phyloP scores from a whole-genome alignment of 257 asterid genomes.

The Echium plantagineum region DNA sequence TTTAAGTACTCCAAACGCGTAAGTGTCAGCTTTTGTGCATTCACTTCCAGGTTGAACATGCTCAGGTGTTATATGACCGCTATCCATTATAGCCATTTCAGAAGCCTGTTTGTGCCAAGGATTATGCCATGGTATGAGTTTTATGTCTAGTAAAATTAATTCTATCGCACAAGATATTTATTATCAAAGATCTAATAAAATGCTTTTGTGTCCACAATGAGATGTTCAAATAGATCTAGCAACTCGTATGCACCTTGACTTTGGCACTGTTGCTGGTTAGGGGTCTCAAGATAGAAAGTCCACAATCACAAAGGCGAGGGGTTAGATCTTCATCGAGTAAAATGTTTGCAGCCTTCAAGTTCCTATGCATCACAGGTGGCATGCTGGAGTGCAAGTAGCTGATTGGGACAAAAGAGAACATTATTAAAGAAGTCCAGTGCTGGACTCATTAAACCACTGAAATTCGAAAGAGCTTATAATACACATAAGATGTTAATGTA shows the following conservation, averaged over 20 bases:
- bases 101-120: conserved; percentile 48
- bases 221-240: neutral
- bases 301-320: conserved; percentile 66
- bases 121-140: neutral
- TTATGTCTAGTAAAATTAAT: neutral
- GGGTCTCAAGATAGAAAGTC: conserved; percentile 58
- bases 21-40: conserved; percentile 66
- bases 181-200: neutral
- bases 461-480: too few species aligned
- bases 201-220: neutral
- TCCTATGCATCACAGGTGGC: conserved; percentile 73
- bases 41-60: conserved; percentile 35
- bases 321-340: conserved; percentile 72
- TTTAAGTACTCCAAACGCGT: conserved; percentile 73
- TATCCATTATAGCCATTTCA: conserved; percentile 78
- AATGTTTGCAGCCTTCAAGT: conserved; percentile 74
- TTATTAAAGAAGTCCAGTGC: neutral
- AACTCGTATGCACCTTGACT: conserved; percentile 51
- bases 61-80: conserved; percentile 77
- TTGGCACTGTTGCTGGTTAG: conserved; percentile 63
- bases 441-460: neutral
- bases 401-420: conserved; percentile 17
- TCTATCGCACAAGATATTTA: neutral
- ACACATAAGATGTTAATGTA: neutral
- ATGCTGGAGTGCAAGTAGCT: conserved; percentile 71